Evolutionary conservation across 495 filamentous ascomycete species (phyloP), one percentile per base, ranked within the genome.

Genomic region (Endocarpon pusillum): DNA sequence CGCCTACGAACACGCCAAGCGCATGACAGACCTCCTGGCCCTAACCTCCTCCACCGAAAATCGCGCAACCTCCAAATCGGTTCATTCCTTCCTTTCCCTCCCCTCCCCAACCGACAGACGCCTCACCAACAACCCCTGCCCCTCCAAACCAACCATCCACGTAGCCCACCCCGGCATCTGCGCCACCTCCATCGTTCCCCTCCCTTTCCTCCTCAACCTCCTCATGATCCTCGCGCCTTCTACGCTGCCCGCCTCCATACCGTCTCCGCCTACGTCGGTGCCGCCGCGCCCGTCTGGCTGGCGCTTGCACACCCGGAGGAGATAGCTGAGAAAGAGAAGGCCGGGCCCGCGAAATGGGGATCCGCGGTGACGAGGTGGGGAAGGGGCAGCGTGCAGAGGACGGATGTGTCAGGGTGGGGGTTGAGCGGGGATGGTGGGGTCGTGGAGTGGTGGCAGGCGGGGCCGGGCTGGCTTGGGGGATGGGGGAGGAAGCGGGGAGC

Each of bases 221-320:
- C 59, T 61, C 41, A 77, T 75, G 67, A 57, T 73, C 29, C 24
- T 73, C 73, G 9, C 77, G 89, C 42, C 75, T 71, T 60, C 55
- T 89, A 14, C 83, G 85, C 16, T 87, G 81, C 2, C 81, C 83
- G n/a, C 19, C 96, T 84, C 84, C 81, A 96, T 55, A 64, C 70
- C 1, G 56, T 81, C 32, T 66, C 62, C 11, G 59, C 77, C 0
- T 91, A 93, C 58, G 65, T 69, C n/a, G 86, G 77, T 23, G 82
- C 86, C 3, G 62, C 55, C 39, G 67, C 84, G 0, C 67, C 81
- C 0, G 73, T 79, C 24, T 93, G 81, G 75, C 57, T 92, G 11
- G 76, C 81, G 1, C 64, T 94, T 18, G 64, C 73, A 6, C 54
- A 72, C n/a, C 71, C 81, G 39, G 54, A 57, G 1, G 60, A 59